Evolutionary conservation across 2,329 filamentous ascomycete species (phyloP), one percentile per base, ranked within the genome.

Genomic region (Ramichloridium luteum): DNA sequence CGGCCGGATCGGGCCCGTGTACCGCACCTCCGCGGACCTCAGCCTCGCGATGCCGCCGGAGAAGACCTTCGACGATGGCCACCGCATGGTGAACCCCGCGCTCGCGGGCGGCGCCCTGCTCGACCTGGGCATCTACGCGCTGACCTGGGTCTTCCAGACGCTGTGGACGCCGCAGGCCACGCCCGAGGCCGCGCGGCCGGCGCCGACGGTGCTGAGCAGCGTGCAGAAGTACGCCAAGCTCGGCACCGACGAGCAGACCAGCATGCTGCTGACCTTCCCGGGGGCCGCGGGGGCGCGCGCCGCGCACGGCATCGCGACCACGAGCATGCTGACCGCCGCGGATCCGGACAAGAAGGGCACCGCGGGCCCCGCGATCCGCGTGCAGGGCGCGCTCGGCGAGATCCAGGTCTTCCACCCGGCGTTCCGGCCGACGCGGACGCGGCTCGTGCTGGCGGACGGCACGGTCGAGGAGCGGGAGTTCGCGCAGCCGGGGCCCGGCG

Each of bases 111-210:
- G 85, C 32, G 79, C 77, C 2, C 62, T 92, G 33, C 68, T 93
- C 30, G 85, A 93, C 56, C 65, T 93, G 35, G 85, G 85, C 39
- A 80, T 93, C 56, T 93, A 93, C 62, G 74, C 81, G 28, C 60
- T 93, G 39, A 92, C 83, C 17, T 93, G 85, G 85, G 70, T 90
- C 5, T 92, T 88, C 68, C 83, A 93, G 59, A 79, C 78, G 27
- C 68, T 93, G 16, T 93, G 93, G 60, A 81, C 85, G 55, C 73
- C 80, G 3, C 79, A 86, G 50, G 54, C 61, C 6, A 55, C 70
- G 32, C 80, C 83, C 45, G 70, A 82, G 55, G n/a, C n/a, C n/a
- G n/a, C n/a, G n/a, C n/a, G n/a, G n/a, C n/a, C n/a, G n/a, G 51
- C 69, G 1, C 85, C 85, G 4, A 67, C 63, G 27, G 75, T 90